Base-by-base conservation (phyloP, 2,329 filamentous ascomycete genomes). In the Fusarium aywerte region DNA sequence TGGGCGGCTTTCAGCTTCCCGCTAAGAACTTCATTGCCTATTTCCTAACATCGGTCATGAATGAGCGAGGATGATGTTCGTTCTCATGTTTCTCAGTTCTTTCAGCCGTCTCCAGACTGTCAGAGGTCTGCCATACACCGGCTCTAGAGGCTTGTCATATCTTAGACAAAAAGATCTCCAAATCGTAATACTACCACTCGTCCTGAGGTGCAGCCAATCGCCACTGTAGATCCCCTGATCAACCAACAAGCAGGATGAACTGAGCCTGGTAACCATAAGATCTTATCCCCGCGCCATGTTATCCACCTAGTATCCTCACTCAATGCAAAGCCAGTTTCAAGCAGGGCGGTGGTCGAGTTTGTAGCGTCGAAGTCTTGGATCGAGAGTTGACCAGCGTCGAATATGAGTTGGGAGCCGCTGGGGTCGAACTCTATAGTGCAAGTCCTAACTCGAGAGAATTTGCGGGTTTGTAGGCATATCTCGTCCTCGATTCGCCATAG, bases 1-100 rank as follows among this genome's bases (percentile, higher is more conserved):
- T 58, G 58, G 60, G 16, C 18, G 1, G 11, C 51, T 4, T 51
- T 63, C 2, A 47, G 5, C 5, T 63, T 63, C 35, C 59, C 36
- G 0, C 21, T 60, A 1, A 38, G 5, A 5, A 58, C 57, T 4
- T 48, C 16, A 9, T 11, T 57, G 1, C 20, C 21, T 7, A 35
- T n/a, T 7, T 35, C 33, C 10, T 27, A 10, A 27, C 11, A 5
- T 27, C 27, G 9, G 7, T 27, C 11, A 27, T 27, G 2, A 27
- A 3, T 9, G 16, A 13, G 15, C 12, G 8, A 35, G 32, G 3
- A 10, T 11, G 27, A 27, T 27, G 27, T 27, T 27, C 7, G n/a
- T 27, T 27, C 27, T 27, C 7, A 27, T 10, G 27, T 9, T 10
- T 27, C 27, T 27, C 27, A 27, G 27, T 27, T 27, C n/a, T n/a